Base-by-base conservation (phyloP, 2,329 filamentous ascomycete species). In the Ophiostoma sp. region DNA sequence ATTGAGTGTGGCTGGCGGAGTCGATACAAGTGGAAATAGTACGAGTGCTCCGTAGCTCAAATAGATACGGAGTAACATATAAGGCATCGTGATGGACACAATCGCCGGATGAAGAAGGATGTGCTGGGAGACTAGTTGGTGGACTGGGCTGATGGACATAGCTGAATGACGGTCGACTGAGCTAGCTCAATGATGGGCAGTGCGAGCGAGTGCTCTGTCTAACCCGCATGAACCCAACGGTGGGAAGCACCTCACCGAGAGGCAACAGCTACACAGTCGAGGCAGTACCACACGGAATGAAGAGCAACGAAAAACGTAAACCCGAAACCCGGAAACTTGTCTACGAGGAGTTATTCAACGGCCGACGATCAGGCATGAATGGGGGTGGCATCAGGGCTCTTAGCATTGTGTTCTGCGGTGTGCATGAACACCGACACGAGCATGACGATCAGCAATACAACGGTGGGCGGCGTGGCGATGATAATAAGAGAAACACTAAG, bases 321-420 rank as follows among this genome's bases (percentile, higher is more conserved):
- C 6, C 49, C 45, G 27, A 27, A 27, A 27, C 2, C 27, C 27
- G 27, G 27, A 27, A 27, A 27, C 1, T 2, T 27, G 27, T 27
- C 27, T 27, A 27, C 27, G 27, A 27, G 27, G 27, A 27, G 27
- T 27, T 47, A 5, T 55, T 9, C 12, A 55, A 55, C n/a, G 49
- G 49, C 27, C 49, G 49, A n/a, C 49, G 49, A 55, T 55, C 49
- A 55, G 18, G 49, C 49, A 55, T 55, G 18, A 55, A 55, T 18
- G 49, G 7, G 49, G 18, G 11, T 18, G 47, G 27, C 27, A 27
- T 27, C 27, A 27, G 27, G 27, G 27, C 27, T 27, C 27, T 27
- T 27, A 27, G 5, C 42, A 44, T 9, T 52, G n/a, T 7, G n/a
- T 55, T 47, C 45, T 47, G 8, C 4, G 11, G 9, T 11, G n/a